Conservation (phyloP, 1,284 basidiomycete species). For the Rhodotorula mucilaginosa region DNA sequence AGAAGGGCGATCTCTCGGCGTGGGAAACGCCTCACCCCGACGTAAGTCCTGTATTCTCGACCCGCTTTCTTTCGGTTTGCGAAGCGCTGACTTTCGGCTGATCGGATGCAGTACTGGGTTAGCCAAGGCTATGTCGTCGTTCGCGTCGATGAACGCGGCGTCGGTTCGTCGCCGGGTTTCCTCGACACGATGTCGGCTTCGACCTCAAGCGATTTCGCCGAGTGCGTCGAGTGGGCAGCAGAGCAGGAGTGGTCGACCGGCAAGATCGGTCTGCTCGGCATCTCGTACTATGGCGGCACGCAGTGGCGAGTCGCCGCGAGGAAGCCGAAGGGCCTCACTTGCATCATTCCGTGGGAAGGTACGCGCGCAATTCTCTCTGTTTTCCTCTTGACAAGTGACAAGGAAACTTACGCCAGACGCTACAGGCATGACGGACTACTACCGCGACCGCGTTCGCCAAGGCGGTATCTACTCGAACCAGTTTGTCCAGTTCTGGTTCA, state of each 20-base stretch:
- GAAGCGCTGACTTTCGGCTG: background rate
- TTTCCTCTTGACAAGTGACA: background rate
- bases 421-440: conserved; percentile 47
- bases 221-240: conserved; percentile 48
- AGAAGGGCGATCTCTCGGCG: conserved; percentile 45
- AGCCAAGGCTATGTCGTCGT: conserved; percentile 47
- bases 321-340: conserved; percentile 47
- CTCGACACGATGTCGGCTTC: conserved; percentile 47
- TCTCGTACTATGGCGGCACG: conserved; percentile 48
- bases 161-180: conserved; percentile 46
- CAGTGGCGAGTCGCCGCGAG: conserved; percentile 50
- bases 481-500: conserved; percentile 47
- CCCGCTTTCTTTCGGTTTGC: conserved; percentile 1
- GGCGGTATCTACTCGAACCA: conserved; percentile 47
- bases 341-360: conserved; percentile 49
- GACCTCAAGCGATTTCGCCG: conserved; percentile 46
- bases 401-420: background rate
- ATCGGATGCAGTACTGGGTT: conserved; percentile 43
- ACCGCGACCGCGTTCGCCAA: conserved; percentile 47
- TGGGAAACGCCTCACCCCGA: conserved; percentile 48
- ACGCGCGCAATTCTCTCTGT: background rate
- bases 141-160: conserved; percentile 48
- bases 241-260: conserved; percentile 48
- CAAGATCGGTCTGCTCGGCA: conserved; percentile 48
- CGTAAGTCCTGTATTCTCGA: background rate